A percentile compares a stretch with the other conserved stretches of the same genome.
Evolutionary conservation across 176 grass and related monocot species (phyloP).

Genomic region (Chloris gayana): DNA sequence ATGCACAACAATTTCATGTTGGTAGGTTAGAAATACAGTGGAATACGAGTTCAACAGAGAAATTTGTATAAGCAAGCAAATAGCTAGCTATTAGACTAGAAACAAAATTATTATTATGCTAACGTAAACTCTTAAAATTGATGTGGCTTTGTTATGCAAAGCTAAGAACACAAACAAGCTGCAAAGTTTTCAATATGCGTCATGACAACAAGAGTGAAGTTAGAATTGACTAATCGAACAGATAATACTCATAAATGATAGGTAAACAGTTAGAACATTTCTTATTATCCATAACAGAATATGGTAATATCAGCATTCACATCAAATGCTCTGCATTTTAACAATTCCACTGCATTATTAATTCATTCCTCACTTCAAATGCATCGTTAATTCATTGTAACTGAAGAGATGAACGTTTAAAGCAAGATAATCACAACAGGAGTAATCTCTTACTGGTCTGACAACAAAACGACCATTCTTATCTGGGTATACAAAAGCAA

Average conservation of each 20-base stretch:
- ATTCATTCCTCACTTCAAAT: not conserved
- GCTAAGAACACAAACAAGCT: constrained; percentile 8
- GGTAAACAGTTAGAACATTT: constrained; percentile 6
- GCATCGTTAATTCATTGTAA: not conserved
- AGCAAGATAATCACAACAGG: not conserved
- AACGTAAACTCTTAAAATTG: not conserved
- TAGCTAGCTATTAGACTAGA: not conserved
- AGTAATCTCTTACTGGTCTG: constrained; percentile 58
- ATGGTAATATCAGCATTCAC: not conserved
- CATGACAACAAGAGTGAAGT: not conserved
- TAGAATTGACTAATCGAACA: not conserved
- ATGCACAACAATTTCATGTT: constrained; percentile 17
- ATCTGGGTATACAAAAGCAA: constrained; percentile 92
- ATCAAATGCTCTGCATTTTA: not conserved
- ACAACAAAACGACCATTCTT: constrained; percentile 92
- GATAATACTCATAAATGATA: not conserved
- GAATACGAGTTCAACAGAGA: not conserved
- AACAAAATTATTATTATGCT: not conserved
- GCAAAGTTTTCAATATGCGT: constrained; percentile 11
- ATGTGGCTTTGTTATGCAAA: not conserved
- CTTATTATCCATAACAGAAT: not conserved
- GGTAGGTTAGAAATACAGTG: not conserved
- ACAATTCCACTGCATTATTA: not conserved
- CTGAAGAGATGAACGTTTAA: constrained; percentile 2
- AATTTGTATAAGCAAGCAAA: not conserved